A percentile compares a stretch with the other conserved stretches of the same genome.
phyloP scores from a whole-genome alignment of 345 rosid genomes.

The Eutrema japonicum region DNA sequence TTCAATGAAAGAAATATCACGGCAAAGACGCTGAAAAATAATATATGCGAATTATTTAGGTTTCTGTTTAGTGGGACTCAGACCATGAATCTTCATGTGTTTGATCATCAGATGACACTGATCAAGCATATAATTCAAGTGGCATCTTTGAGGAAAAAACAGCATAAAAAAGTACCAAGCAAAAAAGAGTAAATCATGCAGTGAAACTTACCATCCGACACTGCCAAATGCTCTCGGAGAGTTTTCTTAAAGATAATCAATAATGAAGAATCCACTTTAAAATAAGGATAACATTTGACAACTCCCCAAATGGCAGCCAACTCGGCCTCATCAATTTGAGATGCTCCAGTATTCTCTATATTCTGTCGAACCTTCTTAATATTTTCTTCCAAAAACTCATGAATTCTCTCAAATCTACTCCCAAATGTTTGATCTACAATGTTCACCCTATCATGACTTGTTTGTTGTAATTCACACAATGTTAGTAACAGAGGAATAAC shows the following conservation, averaged over 20 bases:
- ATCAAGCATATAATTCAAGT: slow-evolving; percentile 17
- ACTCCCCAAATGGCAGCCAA: slow-evolving; percentile 78
- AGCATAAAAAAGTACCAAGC: slow-evolving; percentile 23
- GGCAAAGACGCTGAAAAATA: slow-evolving; percentile 4
- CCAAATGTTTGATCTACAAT: slow-evolving; percentile 51
- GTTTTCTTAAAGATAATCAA: slow-evolving; percentile 59
- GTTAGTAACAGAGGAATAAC: slow-evolving; percentile 59
- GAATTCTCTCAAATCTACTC: slow-evolving; percentile 50
- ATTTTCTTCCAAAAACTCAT: slow-evolving; percentile 48
- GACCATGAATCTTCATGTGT: slow-evolving; percentile 9
- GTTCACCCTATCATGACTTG: slow-evolving; percentile 28
- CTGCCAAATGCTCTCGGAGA: slow-evolving; percentile 53
- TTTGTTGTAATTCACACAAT: slow-evolving; percentile 65
- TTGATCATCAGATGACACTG: slow-evolving; percentile 4
- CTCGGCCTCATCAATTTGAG: slow-evolving; percentile 46
- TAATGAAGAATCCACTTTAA: slow-evolving; percentile 48
- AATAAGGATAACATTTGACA: slow-evolving; percentile 65
- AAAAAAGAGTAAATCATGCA: slow-evolving; percentile 1
- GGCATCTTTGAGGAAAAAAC: neutral
- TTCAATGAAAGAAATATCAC: slow-evolving; percentile 13
- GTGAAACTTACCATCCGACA: slow-evolving; percentile 55
- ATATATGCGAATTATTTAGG: slow-evolving; percentile 20
- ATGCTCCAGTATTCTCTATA: slow-evolving; percentile 42
- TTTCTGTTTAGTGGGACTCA: slow-evolving; percentile 6
- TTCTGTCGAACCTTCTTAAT: slow-evolving; percentile 45